Evolutionary conservation across 163 green algal species (phyloP).

Genomic region (Coccomyxa subellipsoidea): DNA sequence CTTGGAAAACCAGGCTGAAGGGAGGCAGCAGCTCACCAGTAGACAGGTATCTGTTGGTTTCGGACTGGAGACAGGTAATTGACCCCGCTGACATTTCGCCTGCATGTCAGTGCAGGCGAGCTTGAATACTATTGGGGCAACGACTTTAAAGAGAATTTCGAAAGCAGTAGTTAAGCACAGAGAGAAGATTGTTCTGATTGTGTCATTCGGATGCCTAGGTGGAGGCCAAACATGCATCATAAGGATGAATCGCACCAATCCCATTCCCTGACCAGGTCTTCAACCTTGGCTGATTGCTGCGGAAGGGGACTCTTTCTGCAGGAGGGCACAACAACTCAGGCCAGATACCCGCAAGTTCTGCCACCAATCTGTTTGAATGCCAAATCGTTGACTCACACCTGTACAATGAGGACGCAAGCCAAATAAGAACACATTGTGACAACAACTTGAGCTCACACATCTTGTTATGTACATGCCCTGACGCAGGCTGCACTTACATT

Average conservation of each 20-base stretch:
- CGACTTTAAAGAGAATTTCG: no score
- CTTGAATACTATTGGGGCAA: no score
- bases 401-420: no score
- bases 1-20: no score
- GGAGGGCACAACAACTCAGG: no score
- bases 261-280: background rate
- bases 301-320: background rate
- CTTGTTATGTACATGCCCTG: background rate
- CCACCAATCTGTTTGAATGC: no score
- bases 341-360: no score
- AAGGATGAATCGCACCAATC: background rate
- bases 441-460: no score
- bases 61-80: conserved; percentile 19
- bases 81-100: conserved; percentile 14
- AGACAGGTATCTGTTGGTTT: conserved; percentile 24
- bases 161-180: background rate
- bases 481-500: background rate
- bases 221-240: background rate
- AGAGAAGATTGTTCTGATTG: background rate
- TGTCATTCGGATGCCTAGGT: background rate
- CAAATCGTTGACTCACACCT: no score
- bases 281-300: background rate
- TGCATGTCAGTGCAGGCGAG: conserved; percentile 5
- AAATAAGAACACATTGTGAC: background rate
- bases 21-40: background rate